Base-by-base conservation (phyloP, 2,329 filamentous ascomycete genomes). In the Chrysoporthe cubensis region DNA sequence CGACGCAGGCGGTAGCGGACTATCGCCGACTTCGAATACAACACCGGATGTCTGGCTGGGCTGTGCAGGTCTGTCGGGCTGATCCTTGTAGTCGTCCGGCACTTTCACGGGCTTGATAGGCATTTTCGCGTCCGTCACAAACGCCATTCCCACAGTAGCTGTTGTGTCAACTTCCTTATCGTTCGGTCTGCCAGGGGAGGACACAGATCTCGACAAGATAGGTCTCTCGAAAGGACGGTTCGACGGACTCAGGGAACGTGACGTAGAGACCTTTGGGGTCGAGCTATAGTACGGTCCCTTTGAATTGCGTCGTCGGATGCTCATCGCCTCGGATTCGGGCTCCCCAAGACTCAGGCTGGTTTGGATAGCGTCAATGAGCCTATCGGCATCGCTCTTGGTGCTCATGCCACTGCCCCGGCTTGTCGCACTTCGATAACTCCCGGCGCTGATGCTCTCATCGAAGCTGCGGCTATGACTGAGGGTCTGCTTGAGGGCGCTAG, bases 321-420 rank as follows among this genome's bases (percentile, higher is more conserved):
- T 69, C 1, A 69, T 68, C 0, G 42, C 8, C 1, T 77, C 74
- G 11, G 76, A 75, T 34, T 81, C 80, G 0, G 73, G 65, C 16
- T 81, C 80, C 4, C 80, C 78, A 0, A 84, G 72, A 2, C 78
- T 75, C 1, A 87, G 77, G 0, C 90, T 86, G 13, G 86, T 88
- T 72, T 90, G 86, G 2, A 93, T 91, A 2, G 90, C 90, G 74
- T 92, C 86, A 34, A 93, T 92, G 14, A 93, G 80, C 40, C 90
- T 82, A 69, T 93, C 90, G 0, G 90, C 88, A 71, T 92, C 89
- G 72, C 87, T 89, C 72, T 80, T 83, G 48, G 75, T 79, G 72
- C 87, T 89, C 57, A 76, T 78, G 16, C 77, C 74, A 71, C 88
- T 88, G 50, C 76, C 79, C 18, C 80, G 84, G 71, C 88, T 90